These are phyloP conservation scores for Simplicillium aogashimaense DNA, from an alignment of 2,329 filamentous ascomycete species.

Conservation along the genomic window DNA sequence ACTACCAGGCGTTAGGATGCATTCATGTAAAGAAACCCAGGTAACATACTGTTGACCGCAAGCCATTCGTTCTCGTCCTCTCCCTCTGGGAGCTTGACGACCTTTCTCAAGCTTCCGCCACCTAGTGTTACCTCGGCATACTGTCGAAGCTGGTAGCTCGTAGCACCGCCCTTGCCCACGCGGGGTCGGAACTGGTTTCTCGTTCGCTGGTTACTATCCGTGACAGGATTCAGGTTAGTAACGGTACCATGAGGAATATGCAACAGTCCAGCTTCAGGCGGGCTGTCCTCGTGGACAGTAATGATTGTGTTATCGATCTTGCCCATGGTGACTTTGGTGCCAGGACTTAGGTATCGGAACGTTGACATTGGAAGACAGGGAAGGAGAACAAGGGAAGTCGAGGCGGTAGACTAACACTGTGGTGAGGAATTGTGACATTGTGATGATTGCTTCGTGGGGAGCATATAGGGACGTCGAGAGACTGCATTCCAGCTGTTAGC, in stretches of 20 bases:
- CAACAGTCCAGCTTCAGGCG: constrained; percentile 5
- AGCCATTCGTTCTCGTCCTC: constrained; percentile 98
- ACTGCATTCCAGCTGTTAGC: constrained; percentile 31
- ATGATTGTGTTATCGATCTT: constrained; percentile 19
- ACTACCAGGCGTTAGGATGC: constrained; percentile 41
- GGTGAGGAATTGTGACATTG: constrained; percentile 31
- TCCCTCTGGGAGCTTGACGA: constrained; percentile 92
- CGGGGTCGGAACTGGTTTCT: constrained; percentile 88
- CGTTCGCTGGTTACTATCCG: constrained; percentile 68
- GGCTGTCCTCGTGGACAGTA: constrained; percentile 17
- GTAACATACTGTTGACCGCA: constrained; percentile 76
- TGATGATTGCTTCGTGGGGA: constrained; percentile 9
- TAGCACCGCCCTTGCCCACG: constrained; percentile 77
- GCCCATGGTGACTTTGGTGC: constrained; percentile 20
- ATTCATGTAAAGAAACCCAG: background rate
- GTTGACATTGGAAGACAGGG: constrained; percentile 9
- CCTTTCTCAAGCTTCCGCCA: constrained; percentile 88
- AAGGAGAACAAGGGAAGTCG: constrained; percentile 1
- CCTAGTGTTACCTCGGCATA: constrained; percentile 97
- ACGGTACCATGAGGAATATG: constrained; percentile 7
- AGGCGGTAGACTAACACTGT: constrained; percentile 26
- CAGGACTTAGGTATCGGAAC: constrained; percentile 22
- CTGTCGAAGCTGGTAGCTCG: constrained; percentile 84
- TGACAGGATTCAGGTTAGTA: constrained; percentile 18
- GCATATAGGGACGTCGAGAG: constrained; percentile 1